These are phyloP conservation scores for Escovopsis sp. DNA, from an alignment of 2,329 filamentous ascomycete genomes.

Conservation along the genomic window DNA sequence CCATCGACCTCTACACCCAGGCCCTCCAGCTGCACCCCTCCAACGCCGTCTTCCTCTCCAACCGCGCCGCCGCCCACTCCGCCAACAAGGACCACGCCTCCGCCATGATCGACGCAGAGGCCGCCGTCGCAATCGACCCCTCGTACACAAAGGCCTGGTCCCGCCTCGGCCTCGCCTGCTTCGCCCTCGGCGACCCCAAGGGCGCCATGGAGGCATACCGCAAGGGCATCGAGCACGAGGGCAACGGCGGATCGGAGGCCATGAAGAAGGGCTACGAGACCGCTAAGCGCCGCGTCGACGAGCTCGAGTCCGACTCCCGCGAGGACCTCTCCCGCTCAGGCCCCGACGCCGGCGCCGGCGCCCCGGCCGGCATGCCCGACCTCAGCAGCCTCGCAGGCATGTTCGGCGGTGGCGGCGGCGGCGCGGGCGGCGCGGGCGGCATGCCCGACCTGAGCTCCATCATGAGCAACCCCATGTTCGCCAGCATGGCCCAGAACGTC, in stretches of 20 bases:
- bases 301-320: slow-evolving; percentile 42
- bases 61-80: slow-evolving; percentile 87
- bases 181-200: slow-evolving; percentile 78
- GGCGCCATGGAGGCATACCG: slow-evolving; percentile 91
- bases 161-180: slow-evolving; percentile 77
- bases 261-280: slow-evolving; percentile 98
- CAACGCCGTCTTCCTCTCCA: slow-evolving; percentile 95
- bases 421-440: slow-evolving; percentile 51
- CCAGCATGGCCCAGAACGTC: slow-evolving; percentile 88
- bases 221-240: slow-evolving; percentile 85
- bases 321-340: slow-evolving; percentile 27
- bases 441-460: slow-evolving; percentile 80
- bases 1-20: slow-evolving; percentile 78
- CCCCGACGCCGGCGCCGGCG: slow-evolving; percentile 33
- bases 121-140: slow-evolving; percentile 76
- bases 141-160: slow-evolving; percentile 97
- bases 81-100: slow-evolving; percentile 72
- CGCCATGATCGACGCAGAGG: slow-evolving; percentile 76
- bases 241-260: slow-evolving; percentile 83
- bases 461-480: slow-evolving; percentile 98
- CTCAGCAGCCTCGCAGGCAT: slow-evolving; percentile 56
- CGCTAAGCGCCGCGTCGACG: slow-evolving; percentile 72
- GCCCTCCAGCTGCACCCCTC: slow-evolving; percentile 67
- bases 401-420: slow-evolving; percentile 47
- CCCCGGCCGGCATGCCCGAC: slow-evolving; percentile 47